These are phyloP conservation scores for Acacia crassicarpa DNA, from an alignment of 306 rosid species.

Conservation along the genomic window DNA sequence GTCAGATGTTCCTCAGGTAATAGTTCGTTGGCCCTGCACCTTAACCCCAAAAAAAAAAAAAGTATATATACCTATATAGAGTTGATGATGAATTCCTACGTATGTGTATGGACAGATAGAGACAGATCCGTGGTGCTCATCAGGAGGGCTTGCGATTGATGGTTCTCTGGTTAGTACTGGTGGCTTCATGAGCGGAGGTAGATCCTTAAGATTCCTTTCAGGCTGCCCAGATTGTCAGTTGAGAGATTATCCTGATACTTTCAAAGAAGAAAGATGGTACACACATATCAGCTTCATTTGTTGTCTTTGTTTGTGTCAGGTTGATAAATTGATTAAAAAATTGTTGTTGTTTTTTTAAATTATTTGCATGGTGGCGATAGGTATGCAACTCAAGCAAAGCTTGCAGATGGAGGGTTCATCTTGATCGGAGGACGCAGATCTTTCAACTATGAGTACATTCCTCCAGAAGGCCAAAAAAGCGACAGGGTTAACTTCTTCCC, in stretches of 20 bases:
- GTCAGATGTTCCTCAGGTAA: no score
- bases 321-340: not conserved
- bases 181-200: slow-evolving; percentile 64
- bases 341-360: not conserved
- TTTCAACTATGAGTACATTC: slow-evolving; percentile 65
- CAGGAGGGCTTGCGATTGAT: slow-evolving; percentile 71
- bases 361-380: not conserved
- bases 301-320: not conserved
- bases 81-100: not conserved
- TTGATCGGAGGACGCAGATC: slow-evolving; percentile 75
- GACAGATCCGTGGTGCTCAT: slow-evolving; percentile 88
- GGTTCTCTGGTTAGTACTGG: slow-evolving; percentile 67
- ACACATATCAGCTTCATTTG: not conserved
- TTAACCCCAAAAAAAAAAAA: no score
- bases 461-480: slow-evolving; percentile 41
- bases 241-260: slow-evolving; percentile 33
- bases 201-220: slow-evolving; percentile 44
- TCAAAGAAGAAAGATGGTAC: slow-evolving; percentile 68
- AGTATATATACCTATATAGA: not conserved
- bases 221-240: slow-evolving; percentile 58
- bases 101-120: slow-evolving; percentile 24
- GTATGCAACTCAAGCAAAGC: slow-evolving; percentile 60
- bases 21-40: no score
- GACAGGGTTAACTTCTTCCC: slow-evolving; percentile 29
- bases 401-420: slow-evolving; percentile 54